Evolutionary conservation across 805 yeast species (phyloP).

Genomic region (Yamadazyma akitaensis): DNA sequence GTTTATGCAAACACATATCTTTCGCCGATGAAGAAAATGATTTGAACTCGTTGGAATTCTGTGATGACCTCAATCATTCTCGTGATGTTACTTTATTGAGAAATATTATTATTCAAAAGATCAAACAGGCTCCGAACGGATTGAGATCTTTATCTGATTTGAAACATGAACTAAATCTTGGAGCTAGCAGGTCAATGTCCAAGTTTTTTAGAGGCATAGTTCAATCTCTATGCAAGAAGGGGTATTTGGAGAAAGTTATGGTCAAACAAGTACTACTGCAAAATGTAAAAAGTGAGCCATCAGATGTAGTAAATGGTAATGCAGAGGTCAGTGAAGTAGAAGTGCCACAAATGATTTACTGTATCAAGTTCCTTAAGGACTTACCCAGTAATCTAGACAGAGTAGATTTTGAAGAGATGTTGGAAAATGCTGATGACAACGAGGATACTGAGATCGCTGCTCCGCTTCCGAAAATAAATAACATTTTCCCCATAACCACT

Average conservation of each 20-base stretch:
- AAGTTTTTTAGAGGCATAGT: slow-evolving; percentile 50
- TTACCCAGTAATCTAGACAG: slow-evolving; percentile 44
- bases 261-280: slow-evolving; percentile 28
- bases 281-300: background rate
- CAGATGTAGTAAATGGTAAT: background rate
- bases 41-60: slow-evolving; percentile 19
- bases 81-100: slow-evolving; percentile 29
- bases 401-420: slow-evolving; percentile 21
- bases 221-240: slow-evolving; percentile 41
- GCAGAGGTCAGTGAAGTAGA: slow-evolving; percentile 7
- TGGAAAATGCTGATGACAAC: slow-evolving; percentile 18
- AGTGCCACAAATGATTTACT: slow-evolving; percentile 25
- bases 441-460: slow-evolving; percentile 18
- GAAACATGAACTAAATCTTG: slow-evolving; percentile 54
- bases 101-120: slow-evolving; percentile 42
- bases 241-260: slow-evolving; percentile 48
- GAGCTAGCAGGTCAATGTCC: slow-evolving; percentile 33
- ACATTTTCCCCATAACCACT: slow-evolving; percentile 58
- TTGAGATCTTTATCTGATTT: slow-evolving; percentile 61
- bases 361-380: slow-evolving; percentile 41
- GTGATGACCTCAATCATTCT: slow-evolving; percentile 22
- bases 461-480: slow-evolving; percentile 39
- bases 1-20: slow-evolving; percentile 48
- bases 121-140: slow-evolving; percentile 57
- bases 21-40: slow-evolving; percentile 33